Evolutionary conservation across 352 stramenopile genomes (phyloP).

Genomic region (Phytophthora palmivora): DNA sequence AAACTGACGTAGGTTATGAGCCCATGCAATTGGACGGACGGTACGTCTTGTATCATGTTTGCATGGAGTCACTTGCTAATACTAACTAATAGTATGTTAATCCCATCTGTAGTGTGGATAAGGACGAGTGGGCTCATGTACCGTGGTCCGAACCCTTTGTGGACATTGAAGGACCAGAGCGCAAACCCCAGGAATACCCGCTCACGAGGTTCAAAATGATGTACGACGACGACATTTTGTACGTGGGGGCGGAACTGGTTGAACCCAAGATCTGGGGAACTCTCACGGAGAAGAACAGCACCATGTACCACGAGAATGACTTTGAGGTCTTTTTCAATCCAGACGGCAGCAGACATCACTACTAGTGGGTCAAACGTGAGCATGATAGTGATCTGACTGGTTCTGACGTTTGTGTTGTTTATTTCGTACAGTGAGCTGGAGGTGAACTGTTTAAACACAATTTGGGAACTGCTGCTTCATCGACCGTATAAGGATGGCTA

Average conservation of each 20-base stretch:
- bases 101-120: slow-evolving; percentile 49
- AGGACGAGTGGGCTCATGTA: slow-evolving; percentile 71
- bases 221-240: slow-evolving; percentile 78
- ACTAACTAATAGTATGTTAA: no score
- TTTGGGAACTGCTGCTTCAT: slow-evolving; percentile 92
- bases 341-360: slow-evolving; percentile 81
- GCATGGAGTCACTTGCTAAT: background rate
- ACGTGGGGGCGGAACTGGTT: slow-evolving; percentile 70
- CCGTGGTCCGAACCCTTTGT: slow-evolving; percentile 78
- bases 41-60: slow-evolving; percentile 21
- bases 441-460: slow-evolving; percentile 92
- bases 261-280: slow-evolving; percentile 84
- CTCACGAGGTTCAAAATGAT: slow-evolving; percentile 84
- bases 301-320: slow-evolving; percentile 92
- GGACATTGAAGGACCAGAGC: slow-evolving; percentile 72
- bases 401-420: background rate
- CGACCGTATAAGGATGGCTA: slow-evolving; percentile 90
- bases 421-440: slow-evolving; percentile 78
- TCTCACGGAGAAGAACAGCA: slow-evolving; percentile 68
- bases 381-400: background rate
- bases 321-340: slow-evolving; percentile 95
- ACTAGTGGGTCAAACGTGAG: slow-evolving; percentile 65
- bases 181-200: slow-evolving; percentile 51
- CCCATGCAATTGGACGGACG: slow-evolving; percentile 61
- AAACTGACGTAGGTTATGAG: slow-evolving; percentile 28